phyloP scores from a whole-genome alignment of 495 filamentous ascomycete genomes.

The Xylaria venustula region DNA sequence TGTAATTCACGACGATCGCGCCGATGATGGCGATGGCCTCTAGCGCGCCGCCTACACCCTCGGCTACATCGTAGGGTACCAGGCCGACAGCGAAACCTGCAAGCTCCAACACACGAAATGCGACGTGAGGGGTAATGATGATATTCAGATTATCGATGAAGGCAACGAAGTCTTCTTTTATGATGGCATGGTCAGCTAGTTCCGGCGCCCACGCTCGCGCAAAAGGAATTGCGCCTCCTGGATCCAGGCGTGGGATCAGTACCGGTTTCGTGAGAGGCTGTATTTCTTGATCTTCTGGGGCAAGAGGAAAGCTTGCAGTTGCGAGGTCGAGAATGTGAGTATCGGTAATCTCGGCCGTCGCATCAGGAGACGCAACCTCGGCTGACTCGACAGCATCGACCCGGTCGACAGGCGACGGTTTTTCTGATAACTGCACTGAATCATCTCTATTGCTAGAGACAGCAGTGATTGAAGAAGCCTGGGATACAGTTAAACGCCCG shows the following conservation, averaged over 20 bases:
- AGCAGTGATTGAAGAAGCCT: constrained; percentile 6
- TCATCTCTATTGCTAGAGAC: not conserved
- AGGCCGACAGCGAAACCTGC: constrained; percentile 12
- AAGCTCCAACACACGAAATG: constrained; percentile 7
- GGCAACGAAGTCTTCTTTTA: constrained; percentile 20
- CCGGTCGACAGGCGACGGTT: not conserved
- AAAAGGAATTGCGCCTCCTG: constrained; percentile 21
- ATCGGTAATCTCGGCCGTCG: constrained; percentile 4
- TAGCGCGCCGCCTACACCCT: constrained; percentile 15
- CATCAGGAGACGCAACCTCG: not conserved
- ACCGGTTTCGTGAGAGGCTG: constrained; percentile 20
- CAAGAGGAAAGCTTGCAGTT: constrained; percentile 11
- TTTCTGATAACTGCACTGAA: not conserved
- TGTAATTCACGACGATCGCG: constrained; percentile 9
- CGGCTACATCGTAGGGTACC: constrained; percentile 18
- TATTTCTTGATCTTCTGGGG: not conserved
- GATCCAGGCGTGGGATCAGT: constrained; percentile 24
- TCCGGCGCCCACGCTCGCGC: constrained; percentile 21
- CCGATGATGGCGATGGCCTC: constrained; percentile 10
- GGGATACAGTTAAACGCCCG: not conserved
- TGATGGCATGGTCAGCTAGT: constrained; percentile 19
- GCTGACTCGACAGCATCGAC: not conserved
- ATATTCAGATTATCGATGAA: constrained; percentile 30
- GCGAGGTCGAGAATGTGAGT: constrained; percentile 13
- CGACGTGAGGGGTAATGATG: constrained; percentile 19